Evolutionary conservation across 208 protist species (phyloP).

Genomic region (Crithidia sp.): DNA sequence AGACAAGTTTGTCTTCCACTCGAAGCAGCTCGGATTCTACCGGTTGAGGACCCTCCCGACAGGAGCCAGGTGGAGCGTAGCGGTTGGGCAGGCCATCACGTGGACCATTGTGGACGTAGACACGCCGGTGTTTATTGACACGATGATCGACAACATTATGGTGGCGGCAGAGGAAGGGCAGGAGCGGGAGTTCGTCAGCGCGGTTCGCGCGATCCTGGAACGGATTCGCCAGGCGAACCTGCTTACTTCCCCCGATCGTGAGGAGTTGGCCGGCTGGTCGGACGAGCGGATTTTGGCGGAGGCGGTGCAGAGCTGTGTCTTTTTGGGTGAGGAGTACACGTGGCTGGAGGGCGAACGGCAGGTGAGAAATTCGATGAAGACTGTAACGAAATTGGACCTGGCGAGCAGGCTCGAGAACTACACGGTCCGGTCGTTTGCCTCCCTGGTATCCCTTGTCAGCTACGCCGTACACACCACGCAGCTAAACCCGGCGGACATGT

Average conservation of each 20-base stretch:
- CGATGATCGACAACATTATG: slow-evolving; percentile 4
- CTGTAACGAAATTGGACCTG: slow-evolving; percentile 12
- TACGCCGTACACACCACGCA: slow-evolving; percentile 21
- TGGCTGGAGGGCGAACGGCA: slow-evolving; percentile 20
- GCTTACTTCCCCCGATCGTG: slow-evolving; percentile 15
- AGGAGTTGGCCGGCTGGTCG: slow-evolving; percentile 1
- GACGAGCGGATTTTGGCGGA: slow-evolving; percentile 6
- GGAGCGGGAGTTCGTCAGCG: background rate
- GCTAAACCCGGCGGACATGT: slow-evolving; percentile 8
- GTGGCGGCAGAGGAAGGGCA: background rate
- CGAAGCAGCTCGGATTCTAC: background rate
- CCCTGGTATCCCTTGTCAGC: background rate
- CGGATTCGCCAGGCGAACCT: slow-evolving; percentile 27
- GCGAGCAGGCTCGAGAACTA: background rate
- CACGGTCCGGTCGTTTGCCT: slow-evolving; percentile 11
- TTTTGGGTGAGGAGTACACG: slow-evolving; percentile 28
- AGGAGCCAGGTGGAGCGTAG: slow-evolving; percentile 7
- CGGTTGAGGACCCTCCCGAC: background rate
- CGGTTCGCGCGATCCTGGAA: background rate
- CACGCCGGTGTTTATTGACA: background rate
- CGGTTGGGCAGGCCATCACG: background rate
- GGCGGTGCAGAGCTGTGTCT: background rate
- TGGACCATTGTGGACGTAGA: background rate
- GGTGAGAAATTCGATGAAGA: slow-evolving; percentile 22
- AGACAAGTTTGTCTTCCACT: background rate